These are phyloP conservation scores for Pseudogymnoascus sp. DNA, from an alignment of 2,329 filamentous ascomycete species.

Conservation along the genomic window DNA sequence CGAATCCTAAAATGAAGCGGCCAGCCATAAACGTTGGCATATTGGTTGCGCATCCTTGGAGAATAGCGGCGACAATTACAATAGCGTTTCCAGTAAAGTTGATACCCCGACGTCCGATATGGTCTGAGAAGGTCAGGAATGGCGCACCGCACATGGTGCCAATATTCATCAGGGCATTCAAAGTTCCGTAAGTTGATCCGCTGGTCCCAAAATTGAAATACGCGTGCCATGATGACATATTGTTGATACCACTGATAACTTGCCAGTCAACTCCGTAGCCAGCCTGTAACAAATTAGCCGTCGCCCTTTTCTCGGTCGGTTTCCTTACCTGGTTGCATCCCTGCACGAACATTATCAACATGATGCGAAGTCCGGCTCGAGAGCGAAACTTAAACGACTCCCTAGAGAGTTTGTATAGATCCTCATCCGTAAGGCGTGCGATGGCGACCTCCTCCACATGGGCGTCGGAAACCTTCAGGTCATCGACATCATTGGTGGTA, in stretches of 20 bases:
- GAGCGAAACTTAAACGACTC: constrained; percentile 37
- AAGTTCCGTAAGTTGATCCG: constrained; percentile 31
- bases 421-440: constrained; percentile 40
- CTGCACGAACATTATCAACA: constrained; percentile 38
- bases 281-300: constrained; percentile 20
- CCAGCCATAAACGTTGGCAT: constrained; percentile 23
- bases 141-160: constrained; percentile 42
- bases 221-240: constrained; percentile 35
- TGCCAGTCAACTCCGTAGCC: constrained; percentile 44
- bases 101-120: constrained; percentile 44
- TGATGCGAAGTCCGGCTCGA: constrained; percentile 35
- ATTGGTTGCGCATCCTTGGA: constrained; percentile 20
- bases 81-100: constrained; percentile 40
- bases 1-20: constrained; percentile 23
- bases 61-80: constrained; percentile 36
- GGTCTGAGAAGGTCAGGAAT: constrained; percentile 43
- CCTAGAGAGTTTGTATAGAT: constrained; percentile 35
- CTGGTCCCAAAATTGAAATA: constrained; percentile 37
- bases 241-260: constrained; percentile 41
- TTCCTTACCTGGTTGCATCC: constrained; percentile 36
- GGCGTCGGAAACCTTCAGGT: constrained; percentile 28
- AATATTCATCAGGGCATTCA: constrained; percentile 43
- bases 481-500: constrained; percentile 23
- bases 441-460: constrained; percentile 39
- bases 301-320: constrained; percentile 10